Evolutionary conservation across 1,139 yeast genomes (phyloP), one percentile per base, ranked within the genome.

Genomic region (Taphrina sp.): DNA sequence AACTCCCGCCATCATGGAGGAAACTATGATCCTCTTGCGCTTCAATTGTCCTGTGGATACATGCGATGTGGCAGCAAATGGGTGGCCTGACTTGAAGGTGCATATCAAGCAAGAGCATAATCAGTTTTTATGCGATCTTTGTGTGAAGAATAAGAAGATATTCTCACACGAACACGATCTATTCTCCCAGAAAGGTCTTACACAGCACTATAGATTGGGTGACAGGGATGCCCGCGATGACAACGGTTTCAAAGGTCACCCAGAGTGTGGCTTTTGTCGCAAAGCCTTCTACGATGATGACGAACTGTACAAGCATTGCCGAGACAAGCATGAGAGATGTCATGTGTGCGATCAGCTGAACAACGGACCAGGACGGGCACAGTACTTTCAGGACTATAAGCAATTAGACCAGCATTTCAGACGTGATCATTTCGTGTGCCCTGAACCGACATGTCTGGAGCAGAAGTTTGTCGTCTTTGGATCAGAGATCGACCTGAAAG

Each of bases 391-490:
- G 62, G 79, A 90, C 68, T 90, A 90, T 65, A 83, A 84, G 56
- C 73, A 80, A 37, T 74, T 92, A 52, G 85, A 82, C 63, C 72
- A 74, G 14, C 99, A 92, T 72, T 92, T 92, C 70, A 75, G 74
- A 60, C 70, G 67, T 5, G 81, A 77, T 45, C 99, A 92, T 70
- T 88, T 74, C 68, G 81, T 83, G 12, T 92, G 99, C 70, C 75
- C 77, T 36, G 85, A 85, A n/a, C 85, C 80, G 44, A 66, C 78
- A n/a, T 92, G 99, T 70, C 71, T 90, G 52, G 97, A 90, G 58
- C 81, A 85, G 67, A 84, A 87, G 67, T 90, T 92, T 71, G 94
- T 94, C 33, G 98, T 92, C 1, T 92, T 92, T 66, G 78, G 83
- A 28, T 92, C 89, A 62, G 95, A 87, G 58, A 72, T 89, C 60